phyloP scores from a whole-genome alignment of 257 asterid species.

The Nemophila menziesii region DNA sequence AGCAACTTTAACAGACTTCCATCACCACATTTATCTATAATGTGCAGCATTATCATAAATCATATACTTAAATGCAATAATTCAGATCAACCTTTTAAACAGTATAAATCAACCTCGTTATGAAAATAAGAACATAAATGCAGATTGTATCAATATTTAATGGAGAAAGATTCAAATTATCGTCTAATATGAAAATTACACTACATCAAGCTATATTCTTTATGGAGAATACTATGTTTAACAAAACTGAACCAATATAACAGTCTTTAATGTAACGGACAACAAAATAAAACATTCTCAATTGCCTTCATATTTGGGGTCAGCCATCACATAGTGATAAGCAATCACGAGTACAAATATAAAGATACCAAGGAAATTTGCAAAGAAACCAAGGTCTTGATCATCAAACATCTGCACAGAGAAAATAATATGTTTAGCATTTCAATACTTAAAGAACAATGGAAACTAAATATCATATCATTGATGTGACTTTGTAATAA shows the following conservation, averaged over 20 bases:
- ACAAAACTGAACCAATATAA: not conserved
- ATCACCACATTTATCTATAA: too few relatives aligned
- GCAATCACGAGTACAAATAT: slow-evolving; percentile 4
- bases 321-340: slow-evolving; percentile 4
- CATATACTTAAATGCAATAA: not conserved
- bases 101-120: not conserved
- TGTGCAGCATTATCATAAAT: not conserved
- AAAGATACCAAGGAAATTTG: slow-evolving; percentile 2
- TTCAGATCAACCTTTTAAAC: not conserved
- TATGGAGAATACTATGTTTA: not conserved
- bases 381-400: slow-evolving; percentile 5
- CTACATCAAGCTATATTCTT: not conserved
- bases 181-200: not conserved
- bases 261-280: not conserved
- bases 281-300: not conserved
- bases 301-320: slow-evolving; percentile 4
- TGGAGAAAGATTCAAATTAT: not conserved
- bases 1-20: too few relatives aligned
- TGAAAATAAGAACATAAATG: not conserved
- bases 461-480: not conserved
- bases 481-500: too few relatives aligned
- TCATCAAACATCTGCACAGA: slow-evolving; percentile 3
- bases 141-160: not conserved
- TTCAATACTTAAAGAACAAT: not conserved
- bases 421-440: not conserved